Conservation (phyloP, 2,329 filamentous ascomycete species). For the Pestalotiopsis sp. region DNA sequence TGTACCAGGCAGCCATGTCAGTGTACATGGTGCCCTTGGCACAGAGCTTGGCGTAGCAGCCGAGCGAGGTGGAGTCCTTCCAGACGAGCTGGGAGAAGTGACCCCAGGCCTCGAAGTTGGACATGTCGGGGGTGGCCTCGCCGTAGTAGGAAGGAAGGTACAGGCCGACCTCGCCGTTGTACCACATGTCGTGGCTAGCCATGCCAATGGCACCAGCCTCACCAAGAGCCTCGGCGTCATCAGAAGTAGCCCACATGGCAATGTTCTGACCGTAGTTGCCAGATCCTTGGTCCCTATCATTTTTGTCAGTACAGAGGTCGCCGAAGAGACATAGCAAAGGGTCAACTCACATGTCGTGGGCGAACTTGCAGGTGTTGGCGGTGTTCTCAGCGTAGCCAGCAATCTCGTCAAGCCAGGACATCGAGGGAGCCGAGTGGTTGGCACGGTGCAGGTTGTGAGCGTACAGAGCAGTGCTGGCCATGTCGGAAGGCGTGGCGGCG, state of each 20-base stretch:
- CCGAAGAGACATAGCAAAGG: neutral
- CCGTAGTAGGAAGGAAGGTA: slow-evolving; percentile 63
- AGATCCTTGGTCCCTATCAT: slow-evolving; percentile 52
- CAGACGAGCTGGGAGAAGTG: slow-evolving; percentile 79
- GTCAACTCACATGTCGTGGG: slow-evolving; percentile 71
- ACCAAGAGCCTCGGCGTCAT: slow-evolving; percentile 47
- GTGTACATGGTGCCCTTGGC: slow-evolving; percentile 46
- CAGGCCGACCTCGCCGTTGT: slow-evolving; percentile 72
- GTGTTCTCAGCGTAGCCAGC: slow-evolving; percentile 64
- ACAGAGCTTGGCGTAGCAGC: slow-evolving; percentile 63
- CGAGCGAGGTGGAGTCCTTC: slow-evolving; percentile 62
- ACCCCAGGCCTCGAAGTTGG: slow-evolving; percentile 67
- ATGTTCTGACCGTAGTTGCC: slow-evolving; percentile 91
- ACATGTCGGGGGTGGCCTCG: slow-evolving; percentile 57
- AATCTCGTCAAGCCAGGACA: slow-evolving; percentile 68
- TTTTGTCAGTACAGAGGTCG: slow-evolving; percentile 30
- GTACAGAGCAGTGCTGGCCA: slow-evolving; percentile 51
- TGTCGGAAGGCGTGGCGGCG: slow-evolving; percentile 28
- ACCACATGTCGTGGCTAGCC: slow-evolving; percentile 83
- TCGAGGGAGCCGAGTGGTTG: slow-evolving; percentile 71
- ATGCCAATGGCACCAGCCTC: slow-evolving; percentile 58
- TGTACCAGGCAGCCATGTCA: slow-evolving; percentile 65
- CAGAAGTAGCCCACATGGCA: slow-evolving; percentile 57
- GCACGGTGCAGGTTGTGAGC: slow-evolving; percentile 86
- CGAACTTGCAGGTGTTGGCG: slow-evolving; percentile 70